phyloP scores from a whole-genome alignment of 495 filamentous ascomycete genomes.

The Penicillium mononematosum region DNA sequence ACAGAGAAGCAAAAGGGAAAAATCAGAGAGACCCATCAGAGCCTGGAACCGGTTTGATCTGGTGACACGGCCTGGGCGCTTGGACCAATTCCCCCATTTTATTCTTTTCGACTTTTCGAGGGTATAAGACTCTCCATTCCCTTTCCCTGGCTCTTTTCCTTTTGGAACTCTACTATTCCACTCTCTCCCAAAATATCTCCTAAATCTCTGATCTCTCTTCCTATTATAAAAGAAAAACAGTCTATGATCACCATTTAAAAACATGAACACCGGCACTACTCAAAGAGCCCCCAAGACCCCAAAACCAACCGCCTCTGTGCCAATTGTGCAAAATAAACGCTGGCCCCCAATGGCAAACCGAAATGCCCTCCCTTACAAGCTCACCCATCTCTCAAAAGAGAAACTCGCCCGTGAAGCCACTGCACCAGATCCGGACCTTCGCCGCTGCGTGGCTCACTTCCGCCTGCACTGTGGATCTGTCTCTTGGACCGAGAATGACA shows the following conservation, averaged over 20 bases:
- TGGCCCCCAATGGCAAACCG: slow-evolving; percentile 46
- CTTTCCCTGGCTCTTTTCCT: background rate
- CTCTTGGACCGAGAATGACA: slow-evolving; percentile 43
- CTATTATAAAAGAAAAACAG: too few species aligned
- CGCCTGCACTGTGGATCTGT: slow-evolving; percentile 41
- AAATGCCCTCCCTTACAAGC: slow-evolving; percentile 42
- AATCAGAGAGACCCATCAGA: slow-evolving; percentile 5
- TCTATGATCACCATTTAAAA: slow-evolving; percentile 3
- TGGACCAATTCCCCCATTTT: slow-evolving; percentile 19
- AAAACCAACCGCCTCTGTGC: slow-evolving; percentile 20
- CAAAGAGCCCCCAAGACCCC: slow-evolving; percentile 21
- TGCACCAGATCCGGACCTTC: slow-evolving; percentile 42
- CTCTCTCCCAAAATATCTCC: background rate
- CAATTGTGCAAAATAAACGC: slow-evolving; percentile 35
- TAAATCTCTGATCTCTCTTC: too few species aligned
- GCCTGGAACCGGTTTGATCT: slow-evolving; percentile 27
- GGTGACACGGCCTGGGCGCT: slow-evolving; percentile 23
- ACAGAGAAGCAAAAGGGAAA: background rate
- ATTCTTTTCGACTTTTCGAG: slow-evolving; percentile 4
- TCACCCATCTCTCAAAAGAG: slow-evolving; percentile 44
- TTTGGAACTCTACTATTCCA: slow-evolving; percentile 2
- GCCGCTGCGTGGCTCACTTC: slow-evolving; percentile 45
- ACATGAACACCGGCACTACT: slow-evolving; percentile 4
- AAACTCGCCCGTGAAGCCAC: slow-evolving; percentile 45
- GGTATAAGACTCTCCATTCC: slow-evolving; percentile 19